These are phyloP conservation scores for Pichia occidentalis DNA, from an alignment of 805 yeast genomes.

Conservation along the genomic window DNA sequence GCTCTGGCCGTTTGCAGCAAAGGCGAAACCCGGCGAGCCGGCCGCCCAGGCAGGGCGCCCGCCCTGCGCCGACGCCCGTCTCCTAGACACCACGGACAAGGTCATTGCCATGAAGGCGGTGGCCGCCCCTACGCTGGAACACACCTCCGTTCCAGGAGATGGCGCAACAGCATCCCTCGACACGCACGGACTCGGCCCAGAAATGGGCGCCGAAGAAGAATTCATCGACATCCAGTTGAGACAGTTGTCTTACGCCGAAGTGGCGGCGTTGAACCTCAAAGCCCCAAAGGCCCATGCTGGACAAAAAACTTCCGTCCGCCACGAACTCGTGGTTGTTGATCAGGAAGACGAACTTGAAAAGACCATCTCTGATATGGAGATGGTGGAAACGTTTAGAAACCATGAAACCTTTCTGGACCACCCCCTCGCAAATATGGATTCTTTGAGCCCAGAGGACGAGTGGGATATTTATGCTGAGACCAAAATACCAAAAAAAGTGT, in stretches of 20 bases:
- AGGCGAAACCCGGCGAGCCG: not conserved
- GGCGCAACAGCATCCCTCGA: not conserved
- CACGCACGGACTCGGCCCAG: conserved; percentile 4
- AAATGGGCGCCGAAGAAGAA: conserved; percentile 30
- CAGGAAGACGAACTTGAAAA: conserved; percentile 28
- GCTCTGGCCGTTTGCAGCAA: not conserved
- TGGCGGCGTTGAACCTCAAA: conserved; percentile 31
- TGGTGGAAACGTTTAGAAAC: conserved; percentile 20
- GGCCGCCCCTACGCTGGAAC: conserved; percentile 10
- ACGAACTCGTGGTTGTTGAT: conserved; percentile 21
- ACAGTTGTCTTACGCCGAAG: conserved; percentile 48
- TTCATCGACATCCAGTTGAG: conserved; percentile 42
- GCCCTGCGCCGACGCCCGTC: not conserved
- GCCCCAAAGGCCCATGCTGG: not conserved
- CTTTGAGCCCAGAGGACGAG: conserved; percentile 3
- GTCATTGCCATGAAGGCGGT: conserved; percentile 31
- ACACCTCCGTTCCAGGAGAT: too few relatives aligned
- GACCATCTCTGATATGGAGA: conserved; percentile 29
- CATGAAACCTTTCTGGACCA: conserved; percentile 16
- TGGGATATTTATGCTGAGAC: conserved; percentile 5
- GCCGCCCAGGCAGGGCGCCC: too few relatives aligned
- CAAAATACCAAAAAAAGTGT: conserved; percentile 5
- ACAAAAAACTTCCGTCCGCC: not conserved
- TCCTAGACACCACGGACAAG: conserved; percentile 3
- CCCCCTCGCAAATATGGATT: not conserved